phyloP scores from a whole-genome alignment of 805 yeast species.

The Teunomyces barrocoloradensis region DNA sequence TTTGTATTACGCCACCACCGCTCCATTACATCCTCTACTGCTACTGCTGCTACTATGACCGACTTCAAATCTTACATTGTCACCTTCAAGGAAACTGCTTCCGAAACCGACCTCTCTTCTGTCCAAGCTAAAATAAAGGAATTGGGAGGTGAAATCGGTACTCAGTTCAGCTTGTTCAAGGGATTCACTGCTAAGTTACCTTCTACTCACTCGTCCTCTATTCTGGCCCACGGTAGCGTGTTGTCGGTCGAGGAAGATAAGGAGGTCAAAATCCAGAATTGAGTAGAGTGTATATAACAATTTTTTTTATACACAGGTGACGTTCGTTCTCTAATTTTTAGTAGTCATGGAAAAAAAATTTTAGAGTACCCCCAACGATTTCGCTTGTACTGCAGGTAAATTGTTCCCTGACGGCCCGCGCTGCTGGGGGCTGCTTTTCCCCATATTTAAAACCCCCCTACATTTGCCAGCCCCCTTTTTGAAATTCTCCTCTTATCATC shows the following conservation, averaged over 20 bases:
- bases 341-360: no score
- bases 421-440: conserved; percentile 4
- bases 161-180: conserved; percentile 62
- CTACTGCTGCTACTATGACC: conserved; percentile 18
- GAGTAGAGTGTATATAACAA: neutral
- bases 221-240: conserved; percentile 51
- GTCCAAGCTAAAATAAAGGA: conserved; percentile 49
- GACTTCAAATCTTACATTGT: conserved; percentile 38
- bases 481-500: neutral
- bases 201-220: conserved; percentile 43
- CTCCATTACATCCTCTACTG: neutral
- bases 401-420: neutral
- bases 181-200: conserved; percentile 66
- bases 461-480: neutral
- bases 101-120: conserved; percentile 36
- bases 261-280: conserved; percentile 50
- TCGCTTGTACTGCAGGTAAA: neutral
- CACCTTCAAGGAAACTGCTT: conserved; percentile 45
- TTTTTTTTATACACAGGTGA: neutral
- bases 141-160: conserved; percentile 60
- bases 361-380: no score
- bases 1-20: neutral
- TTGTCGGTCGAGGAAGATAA: conserved; percentile 65
- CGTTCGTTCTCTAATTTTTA: neutral
- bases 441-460: conserved; percentile 4